Base-by-base conservation (phyloP, 495 filamentous ascomycete species). In the Podospora anserina region DNA sequence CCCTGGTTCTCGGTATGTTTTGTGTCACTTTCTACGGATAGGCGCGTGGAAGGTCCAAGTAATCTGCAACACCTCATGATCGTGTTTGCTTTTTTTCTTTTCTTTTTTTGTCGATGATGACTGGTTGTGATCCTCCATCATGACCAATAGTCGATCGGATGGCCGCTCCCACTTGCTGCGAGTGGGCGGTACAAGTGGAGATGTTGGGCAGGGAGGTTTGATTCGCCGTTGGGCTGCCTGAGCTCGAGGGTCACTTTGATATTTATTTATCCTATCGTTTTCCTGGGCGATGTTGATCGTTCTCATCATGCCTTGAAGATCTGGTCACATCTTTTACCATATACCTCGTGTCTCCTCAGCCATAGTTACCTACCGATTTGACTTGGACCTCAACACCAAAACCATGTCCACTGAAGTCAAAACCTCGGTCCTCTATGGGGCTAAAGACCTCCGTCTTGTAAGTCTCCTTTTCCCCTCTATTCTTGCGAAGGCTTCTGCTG, bases 371-470 rank as follows among this genome's bases (percentile, higher is more conserved):
- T 49, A 58, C 7, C 55, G 3, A 58, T 13, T 16, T 18, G 2
- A 16, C 39, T 49, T 6, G 9, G 39, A 49, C 18, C n/a, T 20
- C 55, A 39, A 28, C 54, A 66, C 64, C 39, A 66, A 19, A 58
- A 64, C 5, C 27, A 77, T 77, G 75, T 61, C 71, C 53, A 13
- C 60, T 5, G 67, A 75, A 67, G 77, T 87, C 53, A 79, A 85
- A 74, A 88, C 89, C 13, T 91, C 90, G 13, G 87, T 92, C 63
- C 84, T 92, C 55, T 85, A 91, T 71, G 89, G 88, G 28, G 85
- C 88, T 54, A 87, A 86, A 72, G 89, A 92, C 63, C 82, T 92
- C 67, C 86, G 87, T 30, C 71, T 90, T 20, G 89, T 90, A 86
- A 71, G 84, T 34, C 49, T 23, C 18, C 2, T 11, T 60, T 34